Evolutionary conservation across 2,329 filamentous ascomycete species (phyloP), one percentile per base, ranked within the genome.

Genomic region (Cladosporium colombiae): DNA sequence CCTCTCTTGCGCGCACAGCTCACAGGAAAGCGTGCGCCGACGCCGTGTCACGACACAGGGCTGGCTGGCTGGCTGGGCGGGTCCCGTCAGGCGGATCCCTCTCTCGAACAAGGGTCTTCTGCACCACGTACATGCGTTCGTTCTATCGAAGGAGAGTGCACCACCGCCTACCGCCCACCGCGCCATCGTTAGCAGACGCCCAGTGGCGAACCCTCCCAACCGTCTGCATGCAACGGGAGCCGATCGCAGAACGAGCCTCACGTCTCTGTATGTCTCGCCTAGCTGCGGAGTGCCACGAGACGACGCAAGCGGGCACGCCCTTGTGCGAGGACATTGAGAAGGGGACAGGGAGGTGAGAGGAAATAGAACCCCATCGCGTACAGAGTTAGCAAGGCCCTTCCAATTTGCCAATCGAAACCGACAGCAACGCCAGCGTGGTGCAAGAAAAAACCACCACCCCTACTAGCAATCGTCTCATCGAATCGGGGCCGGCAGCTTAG

Each of bases 261-360:
- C 50, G 16, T 4, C 13, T 62, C 61, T 56, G 61, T 56, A 63
- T 63, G 61, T 63, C 61, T 63, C 61, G 53, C 50, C 14, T 23
- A 31, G 27, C 61, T 56, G 50, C 50, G 59, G 59, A 14, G 61
- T 63, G 61, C 61, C 61, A 63, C 61, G 50, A 63, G 61, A 56
- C 50, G 33, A 21, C 37, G 60, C 49, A 56, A 27, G 50, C 40
- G 58, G 16, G 16, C 23, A 29, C 50, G 49, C 49, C 61, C 13
- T 31, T 55, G 61, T 63, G 50, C 61, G 50, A 63, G 21, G 33
- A n/a, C 23, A 63, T 37, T 46, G 16, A 23, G 60, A 62, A 53
- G 60, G 46, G 23, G n/a, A n/a, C 6, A 59, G 23, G 40, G 7
- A 23, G 29, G 23, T 27, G 6, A 33, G 50, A 29, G 50, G 13